These are phyloP conservation scores for Apiospora rasikravindrae DNA, from an alignment of 2,329 filamentous ascomycete species.

Conservation along the genomic window DNA sequence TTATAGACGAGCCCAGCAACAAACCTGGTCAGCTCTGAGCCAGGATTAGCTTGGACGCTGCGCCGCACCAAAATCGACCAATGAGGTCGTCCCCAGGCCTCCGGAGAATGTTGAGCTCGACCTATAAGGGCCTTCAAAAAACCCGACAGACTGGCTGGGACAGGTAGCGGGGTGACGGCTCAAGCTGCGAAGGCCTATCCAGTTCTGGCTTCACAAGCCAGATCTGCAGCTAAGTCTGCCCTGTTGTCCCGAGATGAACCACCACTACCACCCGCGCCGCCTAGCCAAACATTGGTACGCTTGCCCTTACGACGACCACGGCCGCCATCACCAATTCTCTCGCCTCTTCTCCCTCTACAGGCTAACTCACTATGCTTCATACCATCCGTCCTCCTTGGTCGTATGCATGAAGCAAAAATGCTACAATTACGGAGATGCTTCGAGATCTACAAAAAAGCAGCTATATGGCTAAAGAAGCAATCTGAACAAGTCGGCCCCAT, in stretches of 20 bases:
- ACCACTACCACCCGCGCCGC: background rate
- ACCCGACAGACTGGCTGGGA: constrained; percentile 1
- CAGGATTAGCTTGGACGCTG: background rate
- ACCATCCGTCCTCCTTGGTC: background rate
- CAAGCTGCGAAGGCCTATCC: background rate
- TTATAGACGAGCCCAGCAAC: background rate
- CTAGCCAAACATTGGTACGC: background rate
- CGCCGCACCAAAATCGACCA: background rate
- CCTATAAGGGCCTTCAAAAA: background rate
- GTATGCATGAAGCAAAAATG: background rate
- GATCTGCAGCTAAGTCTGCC: background rate
- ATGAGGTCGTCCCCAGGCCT: background rate
- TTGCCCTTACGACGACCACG: background rate
- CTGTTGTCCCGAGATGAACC: constrained; percentile 4
- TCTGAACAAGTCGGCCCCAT: background rate
- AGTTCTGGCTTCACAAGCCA: background rate
- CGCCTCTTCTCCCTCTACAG: background rate
- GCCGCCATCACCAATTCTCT: background rate
- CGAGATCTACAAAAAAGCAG: background rate
- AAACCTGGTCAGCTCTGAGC: background rate
- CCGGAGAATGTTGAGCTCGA: background rate
- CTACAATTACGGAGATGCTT: background rate
- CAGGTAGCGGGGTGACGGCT: background rate
- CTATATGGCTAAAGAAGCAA: background rate
- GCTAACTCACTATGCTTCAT: background rate